Percentiles rank a stretch among this genome's conserved stretches.
phyloP scores from a whole-genome alignment of 129 eudicot species.

The Chrysanthemum lavandulifolium region DNA sequence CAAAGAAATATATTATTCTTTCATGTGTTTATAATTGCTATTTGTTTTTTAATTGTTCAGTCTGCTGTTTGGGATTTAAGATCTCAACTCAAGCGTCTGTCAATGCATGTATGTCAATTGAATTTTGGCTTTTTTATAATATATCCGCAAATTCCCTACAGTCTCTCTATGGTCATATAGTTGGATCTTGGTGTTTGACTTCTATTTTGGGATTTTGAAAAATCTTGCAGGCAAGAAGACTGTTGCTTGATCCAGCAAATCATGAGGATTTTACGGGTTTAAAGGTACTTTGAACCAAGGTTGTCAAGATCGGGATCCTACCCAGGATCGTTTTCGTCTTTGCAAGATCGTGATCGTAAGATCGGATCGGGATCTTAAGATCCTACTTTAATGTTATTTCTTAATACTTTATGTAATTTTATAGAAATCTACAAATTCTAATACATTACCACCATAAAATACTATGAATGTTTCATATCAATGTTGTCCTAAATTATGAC shows the following conservation, averaged over 20 bases:
- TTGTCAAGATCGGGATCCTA: too few relatives aligned
- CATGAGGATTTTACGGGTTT: slow-evolving; percentile 39
- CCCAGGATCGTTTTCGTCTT: too few relatives aligned
- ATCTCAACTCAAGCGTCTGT: slow-evolving; percentile 87
- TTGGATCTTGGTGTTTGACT: slow-evolving; percentile 1
- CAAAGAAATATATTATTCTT: too few relatives aligned
- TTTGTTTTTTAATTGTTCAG: slow-evolving; percentile 35
- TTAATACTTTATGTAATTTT: too few relatives aligned
- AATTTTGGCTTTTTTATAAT: not conserved
- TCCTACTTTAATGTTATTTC: too few relatives aligned
- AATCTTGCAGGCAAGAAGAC: slow-evolving; percentile 68
- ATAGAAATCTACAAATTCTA: too few relatives aligned
- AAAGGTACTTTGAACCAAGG: slow-evolving; percentile 51
- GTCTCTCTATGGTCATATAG: not conserved
- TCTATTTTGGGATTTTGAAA: slow-evolving; percentile 31
- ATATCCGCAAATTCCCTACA: not conserved
- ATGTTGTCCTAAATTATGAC: too few relatives aligned
- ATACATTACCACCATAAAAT: too few relatives aligned
- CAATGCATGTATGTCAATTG: not conserved
- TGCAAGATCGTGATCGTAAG: too few relatives aligned
- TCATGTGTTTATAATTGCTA: too few relatives aligned
- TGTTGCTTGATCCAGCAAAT: slow-evolving; percentile 83
- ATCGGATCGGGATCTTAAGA: too few relatives aligned
- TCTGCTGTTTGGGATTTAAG: slow-evolving; percentile 89
- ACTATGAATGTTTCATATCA: too few relatives aligned